Evolutionary conservation across 164 flowering plant genomes (phyloP).

Genomic region (Cinnamomum chago): DNA sequence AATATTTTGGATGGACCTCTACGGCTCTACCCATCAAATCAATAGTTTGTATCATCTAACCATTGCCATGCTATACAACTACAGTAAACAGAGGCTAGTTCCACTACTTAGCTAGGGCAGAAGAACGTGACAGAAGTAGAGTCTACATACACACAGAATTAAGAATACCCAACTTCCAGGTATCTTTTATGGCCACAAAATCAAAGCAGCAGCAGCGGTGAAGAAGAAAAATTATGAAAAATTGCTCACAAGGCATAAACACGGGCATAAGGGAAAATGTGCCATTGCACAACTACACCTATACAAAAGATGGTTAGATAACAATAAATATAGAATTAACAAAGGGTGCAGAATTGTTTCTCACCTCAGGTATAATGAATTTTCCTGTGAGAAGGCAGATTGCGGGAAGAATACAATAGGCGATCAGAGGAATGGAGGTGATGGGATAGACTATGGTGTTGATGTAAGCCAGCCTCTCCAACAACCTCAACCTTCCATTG

Average conservation of each 20-base stretch:
- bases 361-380: slow-evolving; percentile 95
- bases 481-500: slow-evolving; percentile 61
- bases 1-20: no score
- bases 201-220: no score
- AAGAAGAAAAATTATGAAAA: not conserved
- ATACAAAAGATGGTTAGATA: not conserved
- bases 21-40: no score
- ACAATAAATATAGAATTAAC: not conserved
- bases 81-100: no score
- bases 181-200: no score
- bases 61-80: no score
- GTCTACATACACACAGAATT: not conserved
- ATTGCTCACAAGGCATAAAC: not conserved
- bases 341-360: slow-evolving; percentile 4
- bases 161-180: no score
- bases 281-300: not conserved
- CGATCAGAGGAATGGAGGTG: slow-evolving; percentile 84
- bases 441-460: slow-evolving; percentile 90
- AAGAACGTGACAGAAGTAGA: no score
- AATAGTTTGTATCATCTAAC: no score
- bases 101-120: no score
- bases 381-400: slow-evolving; percentile 87
- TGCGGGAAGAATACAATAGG: slow-evolving; percentile 89
- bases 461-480: slow-evolving; percentile 90
- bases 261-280: not conserved